phyloP scores from a whole-genome alignment of 768 basidiomycete genomes.

The Boletus tylopilopsis region DNA sequence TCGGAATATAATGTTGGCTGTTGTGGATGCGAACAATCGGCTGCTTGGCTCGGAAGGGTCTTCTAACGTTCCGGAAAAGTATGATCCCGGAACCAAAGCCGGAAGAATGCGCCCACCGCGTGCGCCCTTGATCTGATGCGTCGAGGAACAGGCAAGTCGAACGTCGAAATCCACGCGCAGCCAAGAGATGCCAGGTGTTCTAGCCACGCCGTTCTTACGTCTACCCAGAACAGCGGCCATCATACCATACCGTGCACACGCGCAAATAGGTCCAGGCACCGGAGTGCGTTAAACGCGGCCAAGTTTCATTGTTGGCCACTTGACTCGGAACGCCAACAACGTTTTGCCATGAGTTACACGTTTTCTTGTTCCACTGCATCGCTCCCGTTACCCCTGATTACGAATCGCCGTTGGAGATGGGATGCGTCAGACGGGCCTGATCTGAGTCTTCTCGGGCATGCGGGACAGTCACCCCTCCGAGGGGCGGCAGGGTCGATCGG shows the following conservation, averaged over 20 bases:
- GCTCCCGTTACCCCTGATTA: conserved; percentile 8
- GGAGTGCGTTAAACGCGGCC: too few relatives aligned
- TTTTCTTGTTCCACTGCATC: too few relatives aligned
- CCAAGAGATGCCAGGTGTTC: background rate
- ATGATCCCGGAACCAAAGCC: background rate
- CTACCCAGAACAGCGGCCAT: background rate
- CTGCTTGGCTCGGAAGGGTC: background rate
- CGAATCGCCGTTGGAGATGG: conserved; percentile 4
- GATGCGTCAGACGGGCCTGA: background rate
- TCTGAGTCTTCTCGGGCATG: background rate
- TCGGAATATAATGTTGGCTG: conserved; percentile 6
- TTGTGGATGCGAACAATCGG: background rate
- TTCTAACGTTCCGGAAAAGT: background rate
- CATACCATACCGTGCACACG: too few relatives aligned
- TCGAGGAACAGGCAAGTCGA: conserved; percentile 1
- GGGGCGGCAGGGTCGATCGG: conserved; percentile 6
- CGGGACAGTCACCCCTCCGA: conserved; percentile 11
- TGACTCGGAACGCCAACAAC: too few relatives aligned
- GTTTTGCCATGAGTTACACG: too few relatives aligned
- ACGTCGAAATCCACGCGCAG: background rate
- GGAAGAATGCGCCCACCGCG: background rate
- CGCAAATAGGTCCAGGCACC: background rate
- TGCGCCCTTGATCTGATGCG: background rate
- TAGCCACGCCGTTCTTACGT: conserved; percentile 5
- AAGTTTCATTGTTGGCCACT: too few relatives aligned